phyloP scores from a whole-genome alignment of 768 basidiomycete genomes.

The Stropharia rugosoannulata region DNA sequence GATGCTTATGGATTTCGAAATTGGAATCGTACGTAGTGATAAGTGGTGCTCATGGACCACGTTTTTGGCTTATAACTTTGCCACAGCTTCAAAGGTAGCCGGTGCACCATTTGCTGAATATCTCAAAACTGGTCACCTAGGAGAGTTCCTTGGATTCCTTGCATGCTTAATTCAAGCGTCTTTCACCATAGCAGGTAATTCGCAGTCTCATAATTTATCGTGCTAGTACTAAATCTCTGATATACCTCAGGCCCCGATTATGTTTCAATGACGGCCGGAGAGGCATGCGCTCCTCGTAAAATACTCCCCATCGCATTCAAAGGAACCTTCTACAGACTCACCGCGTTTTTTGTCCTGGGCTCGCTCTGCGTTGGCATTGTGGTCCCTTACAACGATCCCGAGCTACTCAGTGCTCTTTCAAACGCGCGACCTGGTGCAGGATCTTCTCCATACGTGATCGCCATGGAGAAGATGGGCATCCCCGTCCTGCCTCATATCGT shows the following conservation, averaged over 20 bases:
- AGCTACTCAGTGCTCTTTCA: constrained; percentile 50
- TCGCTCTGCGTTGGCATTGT: constrained; percentile 74
- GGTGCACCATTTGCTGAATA: constrained; percentile 60
- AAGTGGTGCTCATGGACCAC: background rate
- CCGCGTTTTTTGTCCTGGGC: constrained; percentile 76
- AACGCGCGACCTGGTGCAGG: constrained; percentile 58
- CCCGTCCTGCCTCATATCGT: constrained; percentile 66
- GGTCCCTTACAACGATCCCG: constrained; percentile 68
- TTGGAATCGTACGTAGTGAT: constrained; percentile 47
- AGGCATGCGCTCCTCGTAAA: constrained; percentile 66
- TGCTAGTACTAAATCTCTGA: background rate
- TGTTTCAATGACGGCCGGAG: constrained; percentile 64
- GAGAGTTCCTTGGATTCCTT: constrained; percentile 63
- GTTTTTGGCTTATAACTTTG: background rate
- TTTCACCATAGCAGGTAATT: constrained; percentile 55
- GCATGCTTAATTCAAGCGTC: constrained; percentile 61
- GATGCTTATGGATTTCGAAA: constrained; percentile 56
- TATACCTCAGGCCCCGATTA: constrained; percentile 42
- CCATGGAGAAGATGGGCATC: constrained; percentile 69
- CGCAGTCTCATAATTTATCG: background rate
- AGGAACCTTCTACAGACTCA: constrained; percentile 77
- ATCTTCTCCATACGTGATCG: constrained; percentile 83
- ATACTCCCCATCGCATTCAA: constrained; percentile 72
- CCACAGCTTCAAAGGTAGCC: constrained; percentile 38
- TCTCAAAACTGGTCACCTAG: constrained; percentile 49